Base-by-base conservation (phyloP, 148 eudicot species). In the Vaccinium darrowii region DNA sequence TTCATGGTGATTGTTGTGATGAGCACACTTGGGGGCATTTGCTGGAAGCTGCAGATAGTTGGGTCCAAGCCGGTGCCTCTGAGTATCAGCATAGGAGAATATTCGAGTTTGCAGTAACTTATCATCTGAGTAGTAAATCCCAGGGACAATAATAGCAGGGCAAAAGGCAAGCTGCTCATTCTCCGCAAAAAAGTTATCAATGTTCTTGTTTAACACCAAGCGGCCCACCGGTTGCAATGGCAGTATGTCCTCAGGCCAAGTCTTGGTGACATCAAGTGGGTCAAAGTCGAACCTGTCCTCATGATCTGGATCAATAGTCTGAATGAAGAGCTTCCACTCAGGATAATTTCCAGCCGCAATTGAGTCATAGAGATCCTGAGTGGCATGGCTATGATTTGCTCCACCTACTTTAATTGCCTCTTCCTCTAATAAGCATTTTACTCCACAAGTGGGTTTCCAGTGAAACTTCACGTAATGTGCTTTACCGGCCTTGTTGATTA, bases 401-500 rank as follows among this genome's bases (percentile, higher is more conserved):
- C 99, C 99, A 30, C 99, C 99, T 78, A 96, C 90, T 88, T 87
- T 93, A 30, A 94, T 86, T 27, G 94, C 94, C 84, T 96, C 98
- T 1, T 96, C 98, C 77, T 93, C 98, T 84, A 95, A 83, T 85
- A 96, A 87, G 67, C 89, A 91, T 86, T 94, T 96, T 52, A 96
- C 98, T 65, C 97, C 99, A 84, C 98, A 96, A 53, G 95, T 96
- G 53, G 99, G 99, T 74, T 92, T 96, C 99, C 99, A 96, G 83
- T 95, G 97, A 85, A 96, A 96, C 87, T 96, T 96, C 88, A 96
- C 98, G 84, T 93, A 95, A 83, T 89, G 86, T 73, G 83, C 92
- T 89, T 95, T 95, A 75, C 99, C 99, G 77, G 91, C 92, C 86
- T 92, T 96, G 92, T 94, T 92, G 80, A 94, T 84, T 36, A 96